Evolutionary conservation across 768 basidiomycete species (phyloP).

Genomic region (Kwoniella pini): DNA sequence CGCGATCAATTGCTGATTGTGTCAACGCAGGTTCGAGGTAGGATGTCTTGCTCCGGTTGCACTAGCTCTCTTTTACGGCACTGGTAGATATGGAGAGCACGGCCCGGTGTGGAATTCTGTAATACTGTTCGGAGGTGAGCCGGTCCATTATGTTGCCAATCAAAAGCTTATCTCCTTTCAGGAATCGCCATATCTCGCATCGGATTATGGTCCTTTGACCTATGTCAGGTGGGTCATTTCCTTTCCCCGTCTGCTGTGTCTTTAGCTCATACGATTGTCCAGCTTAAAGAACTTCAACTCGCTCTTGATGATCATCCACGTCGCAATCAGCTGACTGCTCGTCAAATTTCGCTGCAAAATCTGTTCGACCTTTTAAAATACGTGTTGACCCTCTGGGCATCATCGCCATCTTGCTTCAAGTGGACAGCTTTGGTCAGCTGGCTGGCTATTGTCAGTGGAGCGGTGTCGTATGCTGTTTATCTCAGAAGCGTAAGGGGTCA

Average conservation of each 20-base stretch:
- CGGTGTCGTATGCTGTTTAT: slow-evolving; percentile 39
- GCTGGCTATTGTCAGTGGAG: slow-evolving; percentile 36
- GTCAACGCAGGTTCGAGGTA: slow-evolving; percentile 42
- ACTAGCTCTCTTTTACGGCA: slow-evolving; percentile 46
- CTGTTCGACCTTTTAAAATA: slow-evolving; percentile 52
- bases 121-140: slow-evolving; percentile 32
- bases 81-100: slow-evolving; percentile 36
- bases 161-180: background rate
- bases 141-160: background rate
- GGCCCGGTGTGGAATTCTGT: slow-evolving; percentile 37
- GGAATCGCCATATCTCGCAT: slow-evolving; percentile 49
- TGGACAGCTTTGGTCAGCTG: slow-evolving; percentile 51
- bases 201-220: slow-evolving; percentile 53
- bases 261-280: slow-evolving; percentile 3
- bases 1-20: background rate
- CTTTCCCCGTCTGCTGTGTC: background rate
- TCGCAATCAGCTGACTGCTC: slow-evolving; percentile 47
- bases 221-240: slow-evolving; percentile 39
- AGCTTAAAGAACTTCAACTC: slow-evolving; percentile 51
- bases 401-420: slow-evolving; percentile 40
- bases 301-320: slow-evolving; percentile 45
- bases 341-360: slow-evolving; percentile 49
- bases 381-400: slow-evolving; percentile 37
- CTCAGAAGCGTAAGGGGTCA: slow-evolving; percentile 41
- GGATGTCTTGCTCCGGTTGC: slow-evolving; percentile 44